A percentile compares a stretch with the other conserved stretches of the same genome.
Evolutionary conservation across 129 eudicot species (phyloP).

Genomic region (Pseudognaphalium luteoalbum): DNA sequence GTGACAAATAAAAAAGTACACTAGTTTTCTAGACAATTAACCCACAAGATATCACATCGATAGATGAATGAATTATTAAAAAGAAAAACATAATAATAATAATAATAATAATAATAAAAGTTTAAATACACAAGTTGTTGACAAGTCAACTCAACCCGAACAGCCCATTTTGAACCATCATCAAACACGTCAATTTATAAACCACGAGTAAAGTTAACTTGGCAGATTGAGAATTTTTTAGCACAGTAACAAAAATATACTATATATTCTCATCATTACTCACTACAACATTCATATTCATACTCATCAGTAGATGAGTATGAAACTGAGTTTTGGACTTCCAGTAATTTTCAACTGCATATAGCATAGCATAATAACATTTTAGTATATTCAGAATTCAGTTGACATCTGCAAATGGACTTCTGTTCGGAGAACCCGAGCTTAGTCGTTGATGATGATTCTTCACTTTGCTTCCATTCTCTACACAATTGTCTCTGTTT

Average conservation of each 20-base stretch:
- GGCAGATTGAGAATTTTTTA: not conserved
- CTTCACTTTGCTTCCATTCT: slow-evolving; percentile 41
- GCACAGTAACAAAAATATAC: too few species aligned
- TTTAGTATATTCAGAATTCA: slow-evolving; percentile 14
- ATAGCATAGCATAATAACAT: slow-evolving; percentile 1
- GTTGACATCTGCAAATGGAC: slow-evolving; percentile 73
- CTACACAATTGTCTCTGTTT: slow-evolving; percentile 31
- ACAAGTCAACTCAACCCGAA: not conserved
- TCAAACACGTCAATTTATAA: not conserved
- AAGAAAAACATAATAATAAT: too few species aligned
- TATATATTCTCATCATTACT: not conserved
- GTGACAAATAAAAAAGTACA: too few species aligned
- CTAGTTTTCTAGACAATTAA: too few species aligned
- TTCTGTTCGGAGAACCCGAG: slow-evolving; percentile 46
- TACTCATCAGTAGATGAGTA: slow-evolving; percentile 57
- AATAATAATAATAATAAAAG: too few species aligned
- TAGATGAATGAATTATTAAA: too few species aligned
- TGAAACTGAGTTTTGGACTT: slow-evolving; percentile 19
- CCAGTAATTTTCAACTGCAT: slow-evolving; percentile 6
- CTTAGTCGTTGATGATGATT: slow-evolving; percentile 42
- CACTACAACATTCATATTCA: slow-evolving; percentile 28
- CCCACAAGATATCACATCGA: too few species aligned
- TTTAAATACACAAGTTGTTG: not conserved
- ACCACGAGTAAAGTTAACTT: not conserved
- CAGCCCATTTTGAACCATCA: too few species aligned